Evolutionary conservation across 1,284 basidiomycete species (phyloP), one percentile per base, ranked within the genome.

Genomic region (Austropuccinia psidii): DNA sequence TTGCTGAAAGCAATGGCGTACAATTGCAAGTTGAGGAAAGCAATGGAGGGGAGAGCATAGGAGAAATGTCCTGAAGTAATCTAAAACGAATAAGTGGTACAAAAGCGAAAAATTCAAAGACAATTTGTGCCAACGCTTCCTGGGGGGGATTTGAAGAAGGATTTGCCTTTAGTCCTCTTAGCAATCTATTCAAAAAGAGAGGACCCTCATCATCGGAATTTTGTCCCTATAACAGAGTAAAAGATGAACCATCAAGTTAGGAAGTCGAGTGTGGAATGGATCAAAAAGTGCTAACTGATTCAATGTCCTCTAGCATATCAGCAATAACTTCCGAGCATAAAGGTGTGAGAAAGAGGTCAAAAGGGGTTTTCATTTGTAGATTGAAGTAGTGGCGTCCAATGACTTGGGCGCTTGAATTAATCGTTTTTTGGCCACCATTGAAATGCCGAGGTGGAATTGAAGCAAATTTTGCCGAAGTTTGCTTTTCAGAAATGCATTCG

Each of bases 81-180:
- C 62, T 65, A n/a, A 65, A 50, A 27, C 62, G 62, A 50, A 65
- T 35, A 21, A 65, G 62, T 33, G 62, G 62, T 24, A 65, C 41
- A 49, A 47, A 65, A 50, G 50, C 27, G 13, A 65, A 65, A 50
- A 65, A 65, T 15, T 65, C 62, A 27, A 35, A 35, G 27, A 65
- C 31, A 17, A 37, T 31, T 13, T 37, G 27, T 8, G 19, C 45
- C n/a, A 35, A 19, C 3, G 62, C 39, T 50, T 43, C 33, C n/a
- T n/a, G n/a, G 29, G 13, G 33, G 15, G n/a, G 11, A 45, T 49
- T 33, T 11, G 45, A 21, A 13, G 62, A 37, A n/a, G 62, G 62
- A 33, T 35, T 65, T 2, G 45, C 43, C 21, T 1, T 47, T n/a
- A 65, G 62, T 35, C 33, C 47, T 65, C 62, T 47, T 47, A 65